Evolutionary conservation across 208 protist genomes (phyloP).

Genomic region (Acanthamoeba lenticulata): DNA sequence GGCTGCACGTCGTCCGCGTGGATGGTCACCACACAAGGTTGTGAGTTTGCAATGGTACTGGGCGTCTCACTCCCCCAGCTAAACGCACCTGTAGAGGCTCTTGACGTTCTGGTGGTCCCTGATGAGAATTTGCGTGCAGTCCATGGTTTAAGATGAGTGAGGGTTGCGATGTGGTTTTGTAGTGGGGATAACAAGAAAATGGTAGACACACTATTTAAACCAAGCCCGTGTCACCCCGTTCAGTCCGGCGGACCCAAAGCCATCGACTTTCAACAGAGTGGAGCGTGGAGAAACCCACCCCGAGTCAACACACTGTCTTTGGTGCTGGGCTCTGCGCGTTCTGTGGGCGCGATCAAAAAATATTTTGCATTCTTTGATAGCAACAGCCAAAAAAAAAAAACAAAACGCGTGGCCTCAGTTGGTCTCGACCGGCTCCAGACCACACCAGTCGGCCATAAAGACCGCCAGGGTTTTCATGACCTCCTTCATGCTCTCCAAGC

Average conservation of each 20-base stretch:
- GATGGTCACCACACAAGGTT: not conserved
- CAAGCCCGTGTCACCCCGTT: not conserved
- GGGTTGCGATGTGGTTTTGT: not conserved
- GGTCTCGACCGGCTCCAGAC: constrained; percentile 63
- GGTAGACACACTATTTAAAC: not conserved
- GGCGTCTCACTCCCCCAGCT: too few relatives aligned
- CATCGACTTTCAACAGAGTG: not conserved
- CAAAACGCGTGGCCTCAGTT: not conserved
- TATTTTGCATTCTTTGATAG: too few relatives aligned
- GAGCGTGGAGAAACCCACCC: not conserved
- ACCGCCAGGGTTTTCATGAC: constrained; percentile 75
- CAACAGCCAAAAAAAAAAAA: too few relatives aligned
- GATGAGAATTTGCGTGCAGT: not conserved
- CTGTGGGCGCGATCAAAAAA: too few relatives aligned
- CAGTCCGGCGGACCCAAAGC: not conserved
- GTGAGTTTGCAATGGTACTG: not conserved
- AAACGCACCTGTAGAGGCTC: not conserved
- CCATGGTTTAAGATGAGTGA: not conserved
- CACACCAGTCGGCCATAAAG: constrained; percentile 82
- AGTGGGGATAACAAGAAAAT: not conserved
- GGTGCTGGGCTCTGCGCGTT: too few relatives aligned
- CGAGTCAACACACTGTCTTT: not conserved
- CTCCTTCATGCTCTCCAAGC: constrained; percentile 80
- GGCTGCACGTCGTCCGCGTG: not conserved
- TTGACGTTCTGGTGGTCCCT: constrained; percentile 20